Evolutionary conservation across 2,329 filamentous ascomycete species (phyloP).

Genomic region (Claviceps purpurea): DNA sequence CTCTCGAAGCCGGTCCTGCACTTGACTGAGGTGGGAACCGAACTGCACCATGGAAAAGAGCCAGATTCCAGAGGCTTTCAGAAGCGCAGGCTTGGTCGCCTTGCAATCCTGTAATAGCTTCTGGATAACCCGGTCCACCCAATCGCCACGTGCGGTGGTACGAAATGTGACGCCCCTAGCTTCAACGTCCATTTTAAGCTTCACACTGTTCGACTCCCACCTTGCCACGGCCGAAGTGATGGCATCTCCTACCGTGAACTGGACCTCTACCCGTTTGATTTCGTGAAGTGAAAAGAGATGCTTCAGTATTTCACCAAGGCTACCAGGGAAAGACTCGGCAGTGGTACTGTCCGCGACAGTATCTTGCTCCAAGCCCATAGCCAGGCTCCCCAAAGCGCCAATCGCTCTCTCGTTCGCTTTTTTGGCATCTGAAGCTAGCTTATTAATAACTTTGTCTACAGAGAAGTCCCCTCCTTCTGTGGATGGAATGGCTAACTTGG

Average conservation of each 20-base stretch:
- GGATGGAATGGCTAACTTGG: slow-evolving; percentile 24
- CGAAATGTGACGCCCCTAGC: slow-evolving; percentile 22
- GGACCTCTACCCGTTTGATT: slow-evolving; percentile 71
- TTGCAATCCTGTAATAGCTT: slow-evolving; percentile 67
- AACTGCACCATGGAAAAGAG: slow-evolving; percentile 83
- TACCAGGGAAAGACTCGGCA: slow-evolving; percentile 16
- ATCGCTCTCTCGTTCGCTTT: slow-evolving; percentile 75
- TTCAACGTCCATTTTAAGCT: slow-evolving; percentile 64
- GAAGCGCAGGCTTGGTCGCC: slow-evolving; percentile 73
- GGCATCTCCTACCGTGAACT: slow-evolving; percentile 84
- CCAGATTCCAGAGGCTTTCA: slow-evolving; percentile 93
- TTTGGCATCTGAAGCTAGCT: slow-evolving; percentile 56
- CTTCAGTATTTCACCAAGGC: slow-evolving; percentile 44
- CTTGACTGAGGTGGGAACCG: slow-evolving; percentile 62
- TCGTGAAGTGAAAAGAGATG: slow-evolving; percentile 69
- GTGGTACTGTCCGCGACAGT: background rate
- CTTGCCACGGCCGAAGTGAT: slow-evolving; percentile 64
- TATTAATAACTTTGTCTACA: slow-evolving; percentile 39
- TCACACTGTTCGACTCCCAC: slow-evolving; percentile 72
- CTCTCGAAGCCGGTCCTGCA: slow-evolving; percentile 62
- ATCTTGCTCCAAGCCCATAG: slow-evolving; percentile 40
- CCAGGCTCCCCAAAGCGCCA: slow-evolving; percentile 62
- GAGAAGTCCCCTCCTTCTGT: slow-evolving; percentile 17
- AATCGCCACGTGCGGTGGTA: slow-evolving; percentile 24
- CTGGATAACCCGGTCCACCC: slow-evolving; percentile 46